A percentile compares a stretch with the other conserved stretches of the same genome.
Evolutionary conservation across 495 filamentous ascomycete genomes (phyloP).

Genomic region (Podospora comata): DNA sequence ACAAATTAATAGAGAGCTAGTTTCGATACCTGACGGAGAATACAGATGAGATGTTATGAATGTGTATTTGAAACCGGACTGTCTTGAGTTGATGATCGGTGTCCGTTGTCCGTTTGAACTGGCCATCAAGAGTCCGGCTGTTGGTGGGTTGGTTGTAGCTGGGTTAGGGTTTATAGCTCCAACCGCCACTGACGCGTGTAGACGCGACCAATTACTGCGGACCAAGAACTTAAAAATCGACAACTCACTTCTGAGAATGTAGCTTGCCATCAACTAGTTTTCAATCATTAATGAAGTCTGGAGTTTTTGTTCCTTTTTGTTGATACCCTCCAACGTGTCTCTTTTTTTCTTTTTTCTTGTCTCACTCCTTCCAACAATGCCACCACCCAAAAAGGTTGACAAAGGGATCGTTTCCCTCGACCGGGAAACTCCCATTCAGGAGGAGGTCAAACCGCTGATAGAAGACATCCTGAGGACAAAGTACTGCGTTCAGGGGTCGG

Average conservation of each 20-base stretch:
- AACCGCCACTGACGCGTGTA: neutral
- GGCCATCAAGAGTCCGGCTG: neutral
- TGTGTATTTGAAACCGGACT: neutral
- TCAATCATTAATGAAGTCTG: neutral
- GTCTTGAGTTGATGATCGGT: neutral
- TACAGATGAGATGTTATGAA: slow-evolving; percentile 37
- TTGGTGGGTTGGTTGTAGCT: neutral
- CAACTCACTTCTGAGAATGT: neutral
- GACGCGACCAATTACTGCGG: neutral
- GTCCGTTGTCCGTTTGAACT: neutral
- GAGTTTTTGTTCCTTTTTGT: neutral
- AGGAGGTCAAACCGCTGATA: slow-evolving; percentile 48
- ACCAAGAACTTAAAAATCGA: neutral
- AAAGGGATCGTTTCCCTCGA: slow-evolving; percentile 18
- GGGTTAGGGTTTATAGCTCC: slow-evolving; percentile 10
- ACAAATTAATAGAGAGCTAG: slow-evolving; percentile 43
- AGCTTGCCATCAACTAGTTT: neutral
- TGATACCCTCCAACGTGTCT: neutral
- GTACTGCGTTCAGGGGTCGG: slow-evolving; percentile 38
- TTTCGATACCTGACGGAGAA: slow-evolving; percentile 46
- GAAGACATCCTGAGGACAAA: slow-evolving; percentile 41
- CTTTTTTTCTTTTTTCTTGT: neutral
- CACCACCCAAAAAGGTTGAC: neutral
- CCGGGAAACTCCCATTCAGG: slow-evolving; percentile 35
- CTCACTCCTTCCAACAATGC: neutral